Conservation (phyloP, 305 asterid genomes). For the Ilex paraguariensis region DNA sequence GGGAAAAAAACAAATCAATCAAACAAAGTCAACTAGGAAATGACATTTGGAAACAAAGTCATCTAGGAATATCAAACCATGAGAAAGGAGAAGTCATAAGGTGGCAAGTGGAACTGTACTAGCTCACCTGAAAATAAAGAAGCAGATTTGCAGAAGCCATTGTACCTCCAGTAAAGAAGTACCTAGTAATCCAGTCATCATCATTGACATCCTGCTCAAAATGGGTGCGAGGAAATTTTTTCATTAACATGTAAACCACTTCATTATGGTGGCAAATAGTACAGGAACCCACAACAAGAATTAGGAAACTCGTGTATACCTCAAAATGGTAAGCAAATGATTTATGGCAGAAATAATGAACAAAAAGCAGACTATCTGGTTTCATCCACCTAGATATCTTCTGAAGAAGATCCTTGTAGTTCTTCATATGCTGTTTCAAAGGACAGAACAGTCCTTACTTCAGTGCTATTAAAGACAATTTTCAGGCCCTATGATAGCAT, state of each 20-base stretch:
- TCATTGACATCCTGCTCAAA: conserved; percentile 58
- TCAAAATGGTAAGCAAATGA: conserved; percentile 84
- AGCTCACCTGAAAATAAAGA: conserved; percentile 82
- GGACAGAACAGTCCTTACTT: not conserved
- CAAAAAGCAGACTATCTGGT: conserved; percentile 58
- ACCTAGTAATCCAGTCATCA: conserved; percentile 91
- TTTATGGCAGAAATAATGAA: conserved; percentile 82
- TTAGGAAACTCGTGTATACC: conserved; percentile 31
- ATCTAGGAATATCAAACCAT: no score
- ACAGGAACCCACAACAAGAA: no score
- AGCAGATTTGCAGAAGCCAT: conserved; percentile 89
- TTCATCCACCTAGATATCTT: conserved; percentile 90
- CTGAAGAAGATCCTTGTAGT: conserved; percentile 68
- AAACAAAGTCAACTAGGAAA: not conserved
- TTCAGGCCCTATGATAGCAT: not conserved
- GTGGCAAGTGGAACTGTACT: not conserved
- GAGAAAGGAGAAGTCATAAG: no score
- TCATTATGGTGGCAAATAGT: no score
- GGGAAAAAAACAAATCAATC: no score
- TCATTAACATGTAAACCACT: no score
- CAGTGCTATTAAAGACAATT: not conserved
- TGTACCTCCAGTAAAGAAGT: conserved; percentile 89
- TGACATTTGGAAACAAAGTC: not conserved
- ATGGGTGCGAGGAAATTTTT: not conserved
- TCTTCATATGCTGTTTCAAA: conserved; percentile 76